Conservation (phyloP, 306 rosid genomes). For the Dryas alaskensis region DNA sequence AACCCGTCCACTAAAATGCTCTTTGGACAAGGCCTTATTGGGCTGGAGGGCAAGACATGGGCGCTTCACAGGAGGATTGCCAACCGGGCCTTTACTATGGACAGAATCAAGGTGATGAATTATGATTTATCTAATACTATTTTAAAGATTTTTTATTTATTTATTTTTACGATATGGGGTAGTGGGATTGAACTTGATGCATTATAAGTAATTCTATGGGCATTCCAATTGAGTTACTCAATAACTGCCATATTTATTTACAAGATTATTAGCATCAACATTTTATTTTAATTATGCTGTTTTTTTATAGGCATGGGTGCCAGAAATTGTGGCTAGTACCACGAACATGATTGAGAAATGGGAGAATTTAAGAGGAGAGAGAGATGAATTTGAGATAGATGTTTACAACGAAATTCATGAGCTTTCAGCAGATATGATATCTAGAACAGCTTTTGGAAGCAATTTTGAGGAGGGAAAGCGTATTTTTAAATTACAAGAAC, state of each 20-base stretch:
- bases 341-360: constrained; percentile 46
- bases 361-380: constrained; percentile 44
- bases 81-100: constrained; percentile 56
- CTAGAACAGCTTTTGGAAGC: constrained; percentile 76
- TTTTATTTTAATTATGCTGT: too few relatives aligned
- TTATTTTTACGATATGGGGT: too few relatives aligned
- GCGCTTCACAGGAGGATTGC: constrained; percentile 55
- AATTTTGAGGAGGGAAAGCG: constrained; percentile 64
- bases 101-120: constrained; percentile 50
- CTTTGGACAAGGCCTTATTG: constrained; percentile 62
- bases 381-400: constrained; percentile 41
- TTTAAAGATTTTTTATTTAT: too few relatives aligned
- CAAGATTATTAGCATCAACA: too few relatives aligned
- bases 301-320: constrained; percentile 60
- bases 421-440: constrained; percentile 65
- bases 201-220: too few relatives aligned
- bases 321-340: constrained; percentile 56
- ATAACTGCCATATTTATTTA: not conserved
- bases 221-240: too few relatives aligned
- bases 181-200: too few relatives aligned
- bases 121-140: too few relatives aligned
- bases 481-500: constrained; percentile 60
- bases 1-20: constrained; percentile 54
- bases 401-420: constrained; percentile 43
- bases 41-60: constrained; percentile 58